Evolutionary conservation across 192 early-diverging fungal genomes (phyloP).

Genomic region (Geosiphon pyriformis): DNA sequence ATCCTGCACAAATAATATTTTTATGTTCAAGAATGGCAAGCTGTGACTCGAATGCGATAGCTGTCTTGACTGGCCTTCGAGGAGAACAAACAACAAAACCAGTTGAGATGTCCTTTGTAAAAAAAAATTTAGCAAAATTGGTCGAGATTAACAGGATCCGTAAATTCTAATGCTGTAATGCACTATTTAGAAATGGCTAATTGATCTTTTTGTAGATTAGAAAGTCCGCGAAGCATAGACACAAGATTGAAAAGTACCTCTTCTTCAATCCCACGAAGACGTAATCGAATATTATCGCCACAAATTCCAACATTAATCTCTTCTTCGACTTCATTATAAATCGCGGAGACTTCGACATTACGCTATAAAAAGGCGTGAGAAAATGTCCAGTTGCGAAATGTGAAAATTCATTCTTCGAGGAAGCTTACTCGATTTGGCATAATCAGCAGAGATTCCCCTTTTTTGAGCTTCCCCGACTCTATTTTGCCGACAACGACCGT

Average conservation of each 20-base stretch:
- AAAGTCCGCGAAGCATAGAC: too few species aligned
- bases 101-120: slow-evolving; percentile 59
- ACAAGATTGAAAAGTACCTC: too few species aligned
- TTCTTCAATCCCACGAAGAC: slow-evolving; percentile 89
- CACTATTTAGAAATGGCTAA: too few species aligned
- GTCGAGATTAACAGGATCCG: neutral
- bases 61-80: slow-evolving; percentile 73
- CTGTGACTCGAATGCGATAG: slow-evolving; percentile 79
- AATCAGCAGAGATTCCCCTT: slow-evolving; percentile 79
- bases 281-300: slow-evolving; percentile 93
- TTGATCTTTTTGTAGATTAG: too few species aligned
- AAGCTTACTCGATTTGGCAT: slow-evolving; percentile 88
- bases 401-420: slow-evolving; percentile 26
- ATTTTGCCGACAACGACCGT: slow-evolving; percentile 94
- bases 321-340: slow-evolving; percentile 78
- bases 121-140: neutral
- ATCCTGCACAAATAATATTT: slow-evolving; percentile 95
- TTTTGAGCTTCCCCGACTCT: slow-evolving; percentile 86
- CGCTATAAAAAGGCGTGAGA: slow-evolving; percentile 7
- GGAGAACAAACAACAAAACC: slow-evolving; percentile 85
- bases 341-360: slow-evolving; percentile 65
- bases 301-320: slow-evolving; percentile 70
- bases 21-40: slow-evolving; percentile 88
- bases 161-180: neutral
- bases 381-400: slow-evolving; percentile 13